Evolutionary conservation across 2,329 filamentous ascomycete species (phyloP).

Genomic region (Claviceps fusiformis): DNA sequence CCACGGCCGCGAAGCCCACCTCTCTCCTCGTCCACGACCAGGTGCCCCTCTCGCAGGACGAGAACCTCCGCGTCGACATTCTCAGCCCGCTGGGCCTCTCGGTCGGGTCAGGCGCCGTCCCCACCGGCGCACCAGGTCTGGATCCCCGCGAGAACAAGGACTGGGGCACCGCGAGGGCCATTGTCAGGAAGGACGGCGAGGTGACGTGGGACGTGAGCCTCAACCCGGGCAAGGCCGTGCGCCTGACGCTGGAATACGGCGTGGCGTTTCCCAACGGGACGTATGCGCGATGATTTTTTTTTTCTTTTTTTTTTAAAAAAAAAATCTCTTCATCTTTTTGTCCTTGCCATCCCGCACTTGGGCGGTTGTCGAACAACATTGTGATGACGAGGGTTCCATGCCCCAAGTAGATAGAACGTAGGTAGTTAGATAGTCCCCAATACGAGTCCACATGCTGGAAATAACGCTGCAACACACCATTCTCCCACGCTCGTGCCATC

Average conservation of each 20-base stretch:
- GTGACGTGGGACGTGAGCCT: slow-evolving; percentile 41
- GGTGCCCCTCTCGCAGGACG: slow-evolving; percentile 43
- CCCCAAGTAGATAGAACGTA: too few relatives aligned
- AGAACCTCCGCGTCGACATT: slow-evolving; percentile 36
- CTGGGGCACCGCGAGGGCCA: slow-evolving; percentile 37
- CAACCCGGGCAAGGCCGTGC: slow-evolving; percentile 37
- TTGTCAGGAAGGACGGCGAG: slow-evolving; percentile 39
- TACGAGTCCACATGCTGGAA: too few relatives aligned
- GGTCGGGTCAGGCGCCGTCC: slow-evolving; percentile 21
- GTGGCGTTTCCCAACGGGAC: slow-evolving; percentile 38
- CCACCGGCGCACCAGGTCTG: slow-evolving; percentile 16
- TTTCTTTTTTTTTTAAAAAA: neutral
- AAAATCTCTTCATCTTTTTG: too few relatives aligned
- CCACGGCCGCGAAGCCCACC: slow-evolving; percentile 21
- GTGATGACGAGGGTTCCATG: too few relatives aligned
- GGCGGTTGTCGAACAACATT: too few relatives aligned
- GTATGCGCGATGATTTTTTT: slow-evolving; percentile 4
- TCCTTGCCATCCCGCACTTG: too few relatives aligned
- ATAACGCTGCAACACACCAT: too few relatives aligned
- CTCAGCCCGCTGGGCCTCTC: slow-evolving; percentile 31
- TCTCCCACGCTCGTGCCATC: too few relatives aligned
- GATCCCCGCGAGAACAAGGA: slow-evolving; percentile 15
- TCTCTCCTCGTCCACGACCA: slow-evolving; percentile 40
- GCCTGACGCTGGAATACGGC: slow-evolving; percentile 46
- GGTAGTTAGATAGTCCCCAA: too few relatives aligned